phyloP scores from a whole-genome alignment of 306 rosid species.

The Pachyrhizus erosus region DNA sequence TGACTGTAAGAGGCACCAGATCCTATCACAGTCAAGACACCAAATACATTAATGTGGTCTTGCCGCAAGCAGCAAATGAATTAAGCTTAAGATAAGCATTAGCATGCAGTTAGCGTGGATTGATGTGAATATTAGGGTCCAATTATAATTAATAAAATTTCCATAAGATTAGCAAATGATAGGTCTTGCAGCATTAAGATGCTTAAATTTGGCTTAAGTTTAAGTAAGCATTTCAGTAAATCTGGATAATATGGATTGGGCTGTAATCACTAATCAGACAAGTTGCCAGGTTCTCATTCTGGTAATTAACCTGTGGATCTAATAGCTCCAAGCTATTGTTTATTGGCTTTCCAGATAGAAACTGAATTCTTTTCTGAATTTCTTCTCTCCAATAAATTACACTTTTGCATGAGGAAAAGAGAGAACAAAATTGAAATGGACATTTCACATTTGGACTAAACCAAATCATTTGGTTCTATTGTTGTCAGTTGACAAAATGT shows the following conservation, averaged over 20 bases:
- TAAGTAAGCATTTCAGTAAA: background rate
- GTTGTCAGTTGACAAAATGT: background rate
- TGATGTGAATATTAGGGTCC: background rate
- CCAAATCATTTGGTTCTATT: background rate
- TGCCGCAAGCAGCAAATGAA: slow-evolving; percentile 25
- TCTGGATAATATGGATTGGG: background rate
- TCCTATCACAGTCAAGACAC: slow-evolving; percentile 19
- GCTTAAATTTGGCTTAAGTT: background rate
- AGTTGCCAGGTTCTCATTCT: background rate
- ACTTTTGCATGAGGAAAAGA: background rate
- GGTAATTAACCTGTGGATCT: background rate
- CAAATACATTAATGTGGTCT: slow-evolving; percentile 28
- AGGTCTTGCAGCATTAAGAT: background rate
- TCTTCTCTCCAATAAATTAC: background rate
- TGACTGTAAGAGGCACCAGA: slow-evolving; percentile 19
- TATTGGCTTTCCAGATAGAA: background rate
- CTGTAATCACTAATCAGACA: background rate
- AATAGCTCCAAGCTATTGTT: background rate
- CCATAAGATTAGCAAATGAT: background rate
- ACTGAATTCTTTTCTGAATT: background rate
- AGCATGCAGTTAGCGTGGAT: background rate
- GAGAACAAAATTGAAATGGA: background rate
- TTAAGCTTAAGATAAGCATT: background rate
- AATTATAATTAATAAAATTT: slow-evolving; percentile 8
- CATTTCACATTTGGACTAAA: background rate